Conservation (phyloP, 441 rosid genomes). For the Gossypium gossypioides region DNA sequence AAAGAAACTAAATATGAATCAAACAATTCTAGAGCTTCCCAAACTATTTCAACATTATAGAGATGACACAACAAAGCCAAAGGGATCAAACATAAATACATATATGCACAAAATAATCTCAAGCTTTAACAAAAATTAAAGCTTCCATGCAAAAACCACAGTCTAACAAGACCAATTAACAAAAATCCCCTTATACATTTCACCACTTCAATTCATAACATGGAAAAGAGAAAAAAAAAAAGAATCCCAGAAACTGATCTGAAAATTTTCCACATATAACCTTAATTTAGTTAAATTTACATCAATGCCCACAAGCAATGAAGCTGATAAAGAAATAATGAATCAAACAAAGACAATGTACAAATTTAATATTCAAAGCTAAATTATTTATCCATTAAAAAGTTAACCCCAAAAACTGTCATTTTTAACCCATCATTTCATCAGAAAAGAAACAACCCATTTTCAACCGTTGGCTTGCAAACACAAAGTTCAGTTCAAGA, state of each 20-base stretch:
- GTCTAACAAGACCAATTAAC: conserved; percentile 6
- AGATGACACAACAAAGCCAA: background rate
- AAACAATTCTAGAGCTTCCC: background rate
- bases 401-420: background rate
- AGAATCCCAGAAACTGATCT: conserved; percentile 6
- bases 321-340: conserved; percentile 1
- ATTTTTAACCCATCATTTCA: background rate
- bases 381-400: background rate
- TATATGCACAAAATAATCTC: background rate
- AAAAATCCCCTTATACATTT: background rate
- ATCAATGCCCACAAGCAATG: background rate
- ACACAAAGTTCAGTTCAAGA: conserved; percentile 11
- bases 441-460: background rate
- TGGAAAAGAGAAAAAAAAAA: background rate
- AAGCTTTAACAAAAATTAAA: background rate
- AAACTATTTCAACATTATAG: conserved; percentile 9
- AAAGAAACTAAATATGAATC: background rate
- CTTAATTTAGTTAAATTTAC: background rate
- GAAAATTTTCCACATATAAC: background rate
- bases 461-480: background rate
- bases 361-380: conserved; percentile 5
- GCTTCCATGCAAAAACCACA: background rate
- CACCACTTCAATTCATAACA: background rate
- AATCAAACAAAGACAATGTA: conserved; percentile 7
- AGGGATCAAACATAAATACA: background rate